Percentiles rank a stretch among this genome's conserved stretches.
phyloP scores from a whole-genome alignment of 2,329 filamentous ascomycete genomes.

The Celoporthe dispersa region DNA sequence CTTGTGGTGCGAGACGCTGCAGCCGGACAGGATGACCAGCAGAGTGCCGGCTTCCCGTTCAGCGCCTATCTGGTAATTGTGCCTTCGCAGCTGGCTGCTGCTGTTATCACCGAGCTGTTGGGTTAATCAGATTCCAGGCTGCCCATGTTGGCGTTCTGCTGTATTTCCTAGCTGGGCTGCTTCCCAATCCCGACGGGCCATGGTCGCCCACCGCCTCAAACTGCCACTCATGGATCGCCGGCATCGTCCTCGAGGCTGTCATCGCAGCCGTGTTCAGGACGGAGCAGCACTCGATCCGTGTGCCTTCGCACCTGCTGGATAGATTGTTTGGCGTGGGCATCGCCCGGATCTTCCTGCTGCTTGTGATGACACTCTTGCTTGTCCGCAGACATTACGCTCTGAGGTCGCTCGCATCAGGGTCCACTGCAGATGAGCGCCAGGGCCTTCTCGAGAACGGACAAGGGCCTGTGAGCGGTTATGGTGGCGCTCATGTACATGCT shows the following conservation, averaged over 20 bases:
- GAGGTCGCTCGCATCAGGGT: slow-evolving; percentile 35
- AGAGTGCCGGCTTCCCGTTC: slow-evolving; percentile 40
- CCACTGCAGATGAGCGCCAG: slow-evolving; percentile 42
- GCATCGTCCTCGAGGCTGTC: slow-evolving; percentile 41
- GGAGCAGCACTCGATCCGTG: slow-evolving; percentile 37
- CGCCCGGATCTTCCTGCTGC: slow-evolving; percentile 39
- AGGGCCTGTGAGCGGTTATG: slow-evolving; percentile 33
- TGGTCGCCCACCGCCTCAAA: slow-evolving; percentile 46
- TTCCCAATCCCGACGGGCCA: slow-evolving; percentile 50
- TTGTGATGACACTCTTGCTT: slow-evolving; percentile 42
- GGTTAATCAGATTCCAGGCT: slow-evolving; percentile 35
- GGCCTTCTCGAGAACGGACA: slow-evolving; percentile 47
- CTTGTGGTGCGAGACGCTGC: slow-evolving; percentile 41
- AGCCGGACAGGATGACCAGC: slow-evolving; percentile 34
- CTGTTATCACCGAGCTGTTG: not conserved
- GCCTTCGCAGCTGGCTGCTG: slow-evolving; percentile 5
- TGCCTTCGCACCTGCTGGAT: slow-evolving; percentile 38
- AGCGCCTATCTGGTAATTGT: slow-evolving; percentile 44
- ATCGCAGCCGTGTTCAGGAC: slow-evolving; percentile 42
- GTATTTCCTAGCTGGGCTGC: slow-evolving; percentile 47
- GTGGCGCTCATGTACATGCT: slow-evolving; percentile 8
- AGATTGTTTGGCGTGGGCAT: slow-evolving; percentile 39
- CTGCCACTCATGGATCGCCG: slow-evolving; percentile 43
- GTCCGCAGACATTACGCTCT: slow-evolving; percentile 40
- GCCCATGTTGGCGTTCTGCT: slow-evolving; percentile 47